Percentiles rank a stretch among this genome's conserved stretches.
phyloP scores from a whole-genome alignment of 2,329 filamentous ascomycete genomes.

The Ophiostoma novo-ulmi region DNA sequence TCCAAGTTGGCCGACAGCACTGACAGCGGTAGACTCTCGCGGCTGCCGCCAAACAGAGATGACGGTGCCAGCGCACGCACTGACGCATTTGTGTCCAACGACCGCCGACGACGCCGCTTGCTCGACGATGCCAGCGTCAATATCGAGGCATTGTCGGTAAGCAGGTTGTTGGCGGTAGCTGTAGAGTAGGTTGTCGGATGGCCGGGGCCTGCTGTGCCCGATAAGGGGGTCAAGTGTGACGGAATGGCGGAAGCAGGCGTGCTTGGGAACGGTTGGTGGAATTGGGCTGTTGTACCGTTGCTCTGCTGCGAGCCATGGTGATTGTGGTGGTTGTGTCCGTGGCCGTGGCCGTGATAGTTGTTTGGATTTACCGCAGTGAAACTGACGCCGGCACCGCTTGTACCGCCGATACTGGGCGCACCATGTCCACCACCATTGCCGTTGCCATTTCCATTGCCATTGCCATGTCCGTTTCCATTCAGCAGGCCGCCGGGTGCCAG shows the following conservation, averaged over 20 bases:
- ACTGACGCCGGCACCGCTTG: constrained; percentile 17
- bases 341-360: constrained; percentile 27
- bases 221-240: constrained; percentile 56
- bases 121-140: constrained; percentile 78
- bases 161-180: constrained; percentile 75
- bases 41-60: constrained; percentile 74
- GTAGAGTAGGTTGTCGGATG: constrained; percentile 67
- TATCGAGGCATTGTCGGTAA: constrained; percentile 82
- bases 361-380: constrained; percentile 37
- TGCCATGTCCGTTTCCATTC: constrained; percentile 32
- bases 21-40: constrained; percentile 73
- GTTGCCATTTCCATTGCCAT: constrained; percentile 41
- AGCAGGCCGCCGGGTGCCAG: constrained; percentile 52
- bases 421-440: constrained; percentile 24
- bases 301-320: constrained; percentile 40
- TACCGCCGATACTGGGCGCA: constrained; percentile 22
- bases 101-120: constrained; percentile 69
- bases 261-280: constrained; percentile 61
- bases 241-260: constrained; percentile 68
- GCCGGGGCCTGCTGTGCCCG: constrained; percentile 31
- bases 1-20: constrained; percentile 69
- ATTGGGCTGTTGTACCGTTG: constrained; percentile 48
- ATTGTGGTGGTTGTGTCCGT: constrained; percentile 23
- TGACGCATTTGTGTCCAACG: constrained; percentile 79
- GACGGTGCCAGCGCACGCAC: constrained; percentile 79